Base-by-base conservation (phyloP, 2,329 filamentous ascomycete genomes). In the Esteya vermicola region DNA sequence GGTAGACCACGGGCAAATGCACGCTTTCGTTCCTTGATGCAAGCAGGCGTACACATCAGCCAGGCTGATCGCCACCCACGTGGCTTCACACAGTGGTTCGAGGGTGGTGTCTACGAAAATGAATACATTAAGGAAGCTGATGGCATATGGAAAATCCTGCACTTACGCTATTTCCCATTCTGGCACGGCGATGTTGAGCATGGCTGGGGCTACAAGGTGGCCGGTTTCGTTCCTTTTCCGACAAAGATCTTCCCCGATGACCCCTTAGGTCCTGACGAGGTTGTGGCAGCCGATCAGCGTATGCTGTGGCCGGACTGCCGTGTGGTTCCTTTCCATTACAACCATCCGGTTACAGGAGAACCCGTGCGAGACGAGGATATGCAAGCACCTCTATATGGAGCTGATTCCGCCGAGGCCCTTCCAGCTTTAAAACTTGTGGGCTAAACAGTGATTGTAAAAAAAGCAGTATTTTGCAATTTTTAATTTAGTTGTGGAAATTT, bases 21-120 rank as follows among this genome's bases (percentile, higher is more conserved):
- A 31, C 64, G 69, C 22, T 69, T 72, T 59, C 64, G 69, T 20
- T 62, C 67, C 19, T 58, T 73, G 47, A 73, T 73, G 69, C 62
- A 63, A 33, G 68, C 68, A 0, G 68, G 69, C 37, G 68, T 66
- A 23, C 70, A 74, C 52, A 56, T 67, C 48, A 64, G 59, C 42
- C 61, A 72, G 48, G 58, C 61, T 35, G 62, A 65, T 33, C 58
- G 56, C 9, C 67, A 72, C 47, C 68, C 68, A 6, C 61, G 67
- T 10, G 69, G 68, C 3, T 60, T 68, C 36, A 58, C 63, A 10
- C 69, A 73, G 50, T 74, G 70, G 70, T 73, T 67, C 64, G 70
- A 74, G 51, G 68, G 69, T 33, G 69, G 70, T 4, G 52, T 73
- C 27, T 74, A 74, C 52, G 68, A 73, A 54, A 74, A 73, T 49